Percentiles rank a stretch among this genome's conserved stretches.
phyloP scores from a whole-genome alignment of 106 monocot species.

The Ottelia alismoides region DNA sequence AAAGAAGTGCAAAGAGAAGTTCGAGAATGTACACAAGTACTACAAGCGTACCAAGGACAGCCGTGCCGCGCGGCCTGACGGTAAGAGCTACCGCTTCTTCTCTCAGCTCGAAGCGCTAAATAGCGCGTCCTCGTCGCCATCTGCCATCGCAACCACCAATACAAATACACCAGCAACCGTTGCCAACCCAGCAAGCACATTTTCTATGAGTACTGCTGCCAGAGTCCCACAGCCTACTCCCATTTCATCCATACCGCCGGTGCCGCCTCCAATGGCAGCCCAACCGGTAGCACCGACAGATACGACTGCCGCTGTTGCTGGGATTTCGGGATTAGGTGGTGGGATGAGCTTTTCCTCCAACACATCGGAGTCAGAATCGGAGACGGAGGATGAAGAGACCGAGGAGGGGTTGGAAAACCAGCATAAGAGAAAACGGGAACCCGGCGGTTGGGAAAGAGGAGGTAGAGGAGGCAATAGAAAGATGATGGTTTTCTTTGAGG shows the following conservation, averaged over 20 bases:
- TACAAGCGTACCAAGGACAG: conserved; percentile 76
- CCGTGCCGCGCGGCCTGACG: conserved; percentile 61
- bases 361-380: conserved; percentile 26
- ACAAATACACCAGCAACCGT: neutral
- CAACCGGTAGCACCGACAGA: no score
- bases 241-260: no score
- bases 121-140: no score
- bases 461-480: conserved; percentile 16
- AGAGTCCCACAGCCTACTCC: no score
- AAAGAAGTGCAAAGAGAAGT: conserved; percentile 87
- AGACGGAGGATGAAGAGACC: conserved; percentile 34
- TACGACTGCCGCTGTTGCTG: no score
- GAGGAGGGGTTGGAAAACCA: conserved; percentile 8
- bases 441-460: conserved; percentile 2
- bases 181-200: neutral
- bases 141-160: neutral
- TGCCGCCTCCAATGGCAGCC: no score
- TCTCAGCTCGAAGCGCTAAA: conserved; percentile 65
- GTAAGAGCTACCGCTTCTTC: conserved; percentile 78
- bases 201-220: no score
- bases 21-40: conserved; percentile 75
- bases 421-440: conserved; percentile 13
- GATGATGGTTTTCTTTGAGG: conserved; percentile 62
- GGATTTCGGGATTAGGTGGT: neutral
- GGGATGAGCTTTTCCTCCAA: conserved; percentile 52